Evolutionary conservation across 805 yeast species (phyloP).

Genomic region (Starmerella gropengiesseri): DNA sequence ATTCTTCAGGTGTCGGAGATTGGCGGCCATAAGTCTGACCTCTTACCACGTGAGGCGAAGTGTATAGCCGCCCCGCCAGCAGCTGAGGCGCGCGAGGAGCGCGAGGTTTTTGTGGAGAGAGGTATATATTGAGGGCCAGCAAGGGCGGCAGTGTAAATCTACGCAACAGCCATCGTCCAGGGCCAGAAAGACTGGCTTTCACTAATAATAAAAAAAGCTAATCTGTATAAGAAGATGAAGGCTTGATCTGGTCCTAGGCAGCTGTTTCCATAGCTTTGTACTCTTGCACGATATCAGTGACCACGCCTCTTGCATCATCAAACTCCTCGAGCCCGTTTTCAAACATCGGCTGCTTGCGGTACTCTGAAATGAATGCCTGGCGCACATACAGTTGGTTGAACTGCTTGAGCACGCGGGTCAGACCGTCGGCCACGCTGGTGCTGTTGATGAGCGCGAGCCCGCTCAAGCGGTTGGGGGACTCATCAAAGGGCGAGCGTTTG

Average conservation of each 20-base stretch:
- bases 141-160: no score
- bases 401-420: constrained; percentile 57
- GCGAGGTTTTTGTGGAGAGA: no score
- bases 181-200: no score
- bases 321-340: constrained; percentile 49
- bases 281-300: constrained; percentile 46
- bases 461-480: constrained; percentile 42
- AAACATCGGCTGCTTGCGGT: constrained; percentile 39
- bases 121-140: no score
- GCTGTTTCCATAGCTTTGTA: constrained; percentile 42
- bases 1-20: not conserved
- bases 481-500: constrained; percentile 51
- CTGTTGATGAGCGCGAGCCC: constrained; percentile 81
- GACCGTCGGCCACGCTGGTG: constrained; percentile 57
- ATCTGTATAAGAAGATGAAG: no score
- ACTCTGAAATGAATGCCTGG: constrained; percentile 75
- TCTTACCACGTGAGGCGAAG: constrained; percentile 9
- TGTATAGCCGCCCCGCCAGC: no score
- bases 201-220: no score
- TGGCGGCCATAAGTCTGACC: no score
- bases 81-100: no score
- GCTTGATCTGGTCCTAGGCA: not conserved
- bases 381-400: constrained; percentile 71
- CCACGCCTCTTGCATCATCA: constrained; percentile 64
- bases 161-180: no score